Evolutionary conservation across 495 filamentous ascomycete genomes (phyloP), one percentile per base, ranked within the genome.

Genomic region (Cercophora samala): DNA sequence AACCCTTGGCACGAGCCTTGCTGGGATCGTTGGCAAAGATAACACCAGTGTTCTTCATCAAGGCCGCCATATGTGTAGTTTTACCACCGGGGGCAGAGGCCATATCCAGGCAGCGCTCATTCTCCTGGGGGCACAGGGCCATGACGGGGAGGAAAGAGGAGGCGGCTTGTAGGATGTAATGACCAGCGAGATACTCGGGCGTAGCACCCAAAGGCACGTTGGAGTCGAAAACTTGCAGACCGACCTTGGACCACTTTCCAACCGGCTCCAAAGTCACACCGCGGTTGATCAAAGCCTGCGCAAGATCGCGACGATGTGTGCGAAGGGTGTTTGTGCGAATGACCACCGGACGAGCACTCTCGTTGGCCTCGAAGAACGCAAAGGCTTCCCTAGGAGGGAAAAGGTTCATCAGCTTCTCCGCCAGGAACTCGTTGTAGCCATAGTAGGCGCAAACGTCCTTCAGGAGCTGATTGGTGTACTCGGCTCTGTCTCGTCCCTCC

Each of bases 351-450:
- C 94, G 89, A 21, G 90, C 85, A 23, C 90, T 76, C 66, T 99
- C 95, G 85, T 99, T 99, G 56, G 93, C 93, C 77, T 99, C 95
- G 79, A 99, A 99, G 79, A 99, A 99, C 6, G 93, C 93, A 66
- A 99, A 97, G 0, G 95, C 96, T 79, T 99, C 96, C 72, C 89
- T 88, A 24, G 96, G 91, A 1, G 93, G 86, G 83, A 99, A 99
- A 6, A 99, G 88, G 71, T 91, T 90, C 78, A 72, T 69, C 29
- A 76, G 70, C 72, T 76, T 78, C 70, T 80, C 76, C 17, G 76
- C 76, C 32, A 80, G 65, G 66, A 72, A 77, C 59, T 78, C 76
- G 64, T 90, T 92, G 80, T 97, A 97, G 66, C 92, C 92, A 72
- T 96, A 97, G 82, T 97, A 96, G 23, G 89, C 89, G 80, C 92